Evolutionary conservation across 2,329 filamentous ascomycete species (phyloP), one percentile per base, ranked within the genome.

Genomic region (Ceratocystis colombiana): DNA sequence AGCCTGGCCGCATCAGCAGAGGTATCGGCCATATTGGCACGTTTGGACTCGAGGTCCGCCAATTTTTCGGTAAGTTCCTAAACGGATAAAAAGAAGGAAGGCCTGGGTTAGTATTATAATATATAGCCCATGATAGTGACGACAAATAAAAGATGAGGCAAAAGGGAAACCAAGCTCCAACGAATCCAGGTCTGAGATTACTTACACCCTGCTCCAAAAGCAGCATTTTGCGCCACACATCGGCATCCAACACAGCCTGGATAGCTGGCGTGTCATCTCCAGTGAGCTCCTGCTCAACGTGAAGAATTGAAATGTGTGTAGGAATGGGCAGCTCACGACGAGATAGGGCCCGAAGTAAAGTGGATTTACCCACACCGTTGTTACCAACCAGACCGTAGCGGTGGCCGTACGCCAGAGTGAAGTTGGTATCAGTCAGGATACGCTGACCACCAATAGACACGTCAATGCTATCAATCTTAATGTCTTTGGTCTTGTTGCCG

Each of bases 331-430:
- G 84, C 74, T 99, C 94, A 88, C 94, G 86, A 73, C 90, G 86
- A 72, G 92, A 95, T 70, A 99, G 80, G 17, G 94, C 94, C 71
- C 94, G 84, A 69, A 99, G 82, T 70, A 99, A 80, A n/a, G 94
- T 99, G 74, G 90, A 90, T 83, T 94, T 93, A 82, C 89, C 94
- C 70, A 99, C 93, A 90, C 94, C 94, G 84, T 99, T 99, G 82
- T 97, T 89, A 82, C 94, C 94, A 71, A 99, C 94, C 70, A 99
- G 80, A 85, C 94, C 94, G 77, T 99, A 99, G 70, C 94, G 87
- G 74, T 92, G 87, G 64, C 93, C 91, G 75, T 96, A 96, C 0
- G 94, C 88, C 70, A 99, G 81, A 1, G 91, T 96, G 68, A 99
- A 79, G 64, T 85, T 90, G 61, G 93, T 96, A 75, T 99, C 93